Conservation (phyloP, 2,329 filamentous ascomycete genomes). For the Samsoniella hepiali region DNA sequence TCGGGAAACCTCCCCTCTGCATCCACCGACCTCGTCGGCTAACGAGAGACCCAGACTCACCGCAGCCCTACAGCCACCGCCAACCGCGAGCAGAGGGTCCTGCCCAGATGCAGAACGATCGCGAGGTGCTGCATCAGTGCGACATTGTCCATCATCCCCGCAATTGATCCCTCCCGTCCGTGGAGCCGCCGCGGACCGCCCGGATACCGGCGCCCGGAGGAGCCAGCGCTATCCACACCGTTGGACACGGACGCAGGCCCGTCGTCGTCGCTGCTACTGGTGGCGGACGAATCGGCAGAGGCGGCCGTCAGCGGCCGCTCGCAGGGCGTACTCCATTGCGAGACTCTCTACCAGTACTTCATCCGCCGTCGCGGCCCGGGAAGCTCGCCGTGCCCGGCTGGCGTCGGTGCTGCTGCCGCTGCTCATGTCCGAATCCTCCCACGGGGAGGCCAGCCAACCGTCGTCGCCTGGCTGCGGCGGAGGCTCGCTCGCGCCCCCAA, state of each 20-base stretch:
- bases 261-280: background rate
- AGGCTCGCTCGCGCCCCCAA: background rate
- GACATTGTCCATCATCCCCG: background rate
- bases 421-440: background rate
- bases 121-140: background rate
- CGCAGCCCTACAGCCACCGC: background rate
- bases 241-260: background rate
- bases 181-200: background rate
- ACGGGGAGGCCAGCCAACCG: background rate
- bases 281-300: background rate
- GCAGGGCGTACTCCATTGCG: background rate
- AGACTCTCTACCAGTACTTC: background rate
- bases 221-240: background rate
- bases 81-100: background rate
- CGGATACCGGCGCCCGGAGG: background rate
- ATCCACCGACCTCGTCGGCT: slow-evolving; percentile 2
- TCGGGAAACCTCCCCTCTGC: background rate
- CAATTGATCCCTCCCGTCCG: background rate
- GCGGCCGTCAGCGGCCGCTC: background rate
- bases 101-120: slow-evolving; percentile 2
- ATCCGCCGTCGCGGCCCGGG: background rate
- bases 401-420: background rate
- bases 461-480: background rate
- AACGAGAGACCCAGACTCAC: background rate
- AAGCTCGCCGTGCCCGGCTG: background rate